Evolutionary conservation across 2,329 filamentous ascomycete genomes (phyloP).

Genomic region (Tolypocladium sp.): DNA sequence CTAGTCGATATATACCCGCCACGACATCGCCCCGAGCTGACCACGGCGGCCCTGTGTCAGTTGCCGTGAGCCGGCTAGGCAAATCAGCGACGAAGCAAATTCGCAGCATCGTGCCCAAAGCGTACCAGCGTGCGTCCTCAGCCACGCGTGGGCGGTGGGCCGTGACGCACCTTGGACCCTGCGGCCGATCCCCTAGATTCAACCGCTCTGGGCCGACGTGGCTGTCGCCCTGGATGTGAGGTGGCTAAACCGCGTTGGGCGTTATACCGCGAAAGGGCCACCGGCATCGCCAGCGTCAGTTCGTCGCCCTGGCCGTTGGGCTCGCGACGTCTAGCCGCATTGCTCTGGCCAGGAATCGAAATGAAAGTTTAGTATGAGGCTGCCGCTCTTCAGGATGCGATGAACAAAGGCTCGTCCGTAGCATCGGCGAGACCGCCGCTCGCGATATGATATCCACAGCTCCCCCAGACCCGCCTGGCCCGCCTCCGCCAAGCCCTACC

Average conservation of each 20-base stretch:
- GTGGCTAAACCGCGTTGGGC: neutral
- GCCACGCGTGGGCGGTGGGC: neutral
- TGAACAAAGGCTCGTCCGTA: too few species aligned
- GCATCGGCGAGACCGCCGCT: neutral
- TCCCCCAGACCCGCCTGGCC: neutral
- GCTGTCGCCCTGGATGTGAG: neutral
- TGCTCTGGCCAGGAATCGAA: neutral
- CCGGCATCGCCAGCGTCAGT: too few species aligned
- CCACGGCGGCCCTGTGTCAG: neutral
- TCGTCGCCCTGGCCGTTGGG: neutral
- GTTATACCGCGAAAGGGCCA: neutral
- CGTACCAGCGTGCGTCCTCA: neutral
- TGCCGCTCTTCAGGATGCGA: too few species aligned
- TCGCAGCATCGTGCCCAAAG: conserved; percentile 2
- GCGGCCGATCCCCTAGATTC: neutral
- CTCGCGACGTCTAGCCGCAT: neutral
- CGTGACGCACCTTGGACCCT: neutral
- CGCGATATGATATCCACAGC: neutral
- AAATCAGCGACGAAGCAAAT: neutral
- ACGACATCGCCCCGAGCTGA: neutral
- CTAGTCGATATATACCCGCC: neutral
- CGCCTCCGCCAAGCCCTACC: neutral
- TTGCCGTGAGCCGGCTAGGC: neutral
- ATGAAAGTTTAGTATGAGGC: neutral
- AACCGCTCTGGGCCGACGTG: neutral